Evolutionary conservation across 257 asterid species (phyloP).

Genomic region (Mitragyna speciosa): DNA sequence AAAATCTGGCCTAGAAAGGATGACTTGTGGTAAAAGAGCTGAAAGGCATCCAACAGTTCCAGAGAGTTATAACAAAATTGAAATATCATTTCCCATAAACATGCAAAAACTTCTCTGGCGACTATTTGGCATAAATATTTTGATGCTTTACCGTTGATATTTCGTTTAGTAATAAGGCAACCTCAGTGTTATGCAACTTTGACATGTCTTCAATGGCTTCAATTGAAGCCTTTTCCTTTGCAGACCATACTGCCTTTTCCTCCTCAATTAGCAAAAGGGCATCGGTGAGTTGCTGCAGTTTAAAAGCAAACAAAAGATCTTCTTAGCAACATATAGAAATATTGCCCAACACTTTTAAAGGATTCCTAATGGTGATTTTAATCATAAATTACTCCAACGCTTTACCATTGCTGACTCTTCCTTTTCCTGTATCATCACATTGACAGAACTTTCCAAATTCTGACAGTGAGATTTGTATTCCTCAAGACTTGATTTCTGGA

Average conservation of each 20-base stretch:
- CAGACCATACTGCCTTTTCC: constrained; percentile 88
- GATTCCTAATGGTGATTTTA: neutral
- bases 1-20: constrained; percentile 3
- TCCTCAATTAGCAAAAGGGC: constrained; percentile 91
- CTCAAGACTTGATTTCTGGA: constrained; percentile 61
- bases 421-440: constrained; percentile 58
- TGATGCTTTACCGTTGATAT: constrained; percentile 59
- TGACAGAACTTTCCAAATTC: constrained; percentile 49
- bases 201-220: constrained; percentile 61
- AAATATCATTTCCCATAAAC: neutral
- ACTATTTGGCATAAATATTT: constrained; percentile 7
- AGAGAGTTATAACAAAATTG: neutral
- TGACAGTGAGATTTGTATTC: constrained; percentile 43
- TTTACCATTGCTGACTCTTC: constrained; percentile 82
- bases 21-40: neutral
- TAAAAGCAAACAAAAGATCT: constrained; percentile 14
- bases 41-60: neutral
- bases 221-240: constrained; percentile 83
- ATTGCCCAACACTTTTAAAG: constrained; percentile 2
- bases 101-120: neutral
- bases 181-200: constrained; percentile 47
- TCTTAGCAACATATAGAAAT: constrained; percentile 17
- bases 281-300: constrained; percentile 78
- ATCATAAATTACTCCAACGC: neutral
- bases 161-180: constrained; percentile 46